Base-by-base conservation (phyloP, 2,329 filamentous ascomycete genomes). In the Sporothrix pallida region DNA sequence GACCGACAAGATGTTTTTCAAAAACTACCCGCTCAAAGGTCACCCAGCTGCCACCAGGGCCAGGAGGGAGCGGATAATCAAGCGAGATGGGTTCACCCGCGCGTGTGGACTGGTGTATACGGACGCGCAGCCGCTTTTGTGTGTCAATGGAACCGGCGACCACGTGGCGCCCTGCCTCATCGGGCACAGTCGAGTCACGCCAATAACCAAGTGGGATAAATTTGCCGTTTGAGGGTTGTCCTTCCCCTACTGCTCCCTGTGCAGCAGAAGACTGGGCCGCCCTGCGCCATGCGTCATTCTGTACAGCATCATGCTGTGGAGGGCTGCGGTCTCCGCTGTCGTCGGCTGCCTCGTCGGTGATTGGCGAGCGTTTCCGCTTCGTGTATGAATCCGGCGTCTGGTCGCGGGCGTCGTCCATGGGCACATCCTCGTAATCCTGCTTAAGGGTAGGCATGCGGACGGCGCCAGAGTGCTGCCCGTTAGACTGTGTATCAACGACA, bases 131-230 rank as follows among this genome's bases (percentile, higher is more conserved):
- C 1, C 89, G 84, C 72, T 90, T 88, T 20, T 88, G 82, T 12
- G 88, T 83, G 75, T 91, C 89, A 68, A 91, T 90, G 74, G 90
- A 91, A 5, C 88, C 89, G 68, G 89, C 86, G 0, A 91, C 87
- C 0, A 85, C 84, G 78, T 91, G 89, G 78, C 88, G 90, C 15
- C 84, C 83, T 2, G 81, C 80, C 8, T 82, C 80, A 15, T 85
- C 80, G 0, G 86, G 84, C 0, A 87, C 85, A 3, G 81, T 81
- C 0, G 89, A 90, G 68, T 90, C 87, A 70, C 88, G 84, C 89
- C 89, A 91, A 71, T 88, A 86, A 1, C 89, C 89, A 8, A 91
- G 82, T 5, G 86, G 79, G 5, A 88, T 83, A 3, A 84, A 83
- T 75, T 87, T 88, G 26, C 82, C 63, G 17, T 20, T 72, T 12